Base-by-base conservation (phyloP, 2,329 filamentous ascomycete genomes). In the Diaporthe destruens region DNA sequence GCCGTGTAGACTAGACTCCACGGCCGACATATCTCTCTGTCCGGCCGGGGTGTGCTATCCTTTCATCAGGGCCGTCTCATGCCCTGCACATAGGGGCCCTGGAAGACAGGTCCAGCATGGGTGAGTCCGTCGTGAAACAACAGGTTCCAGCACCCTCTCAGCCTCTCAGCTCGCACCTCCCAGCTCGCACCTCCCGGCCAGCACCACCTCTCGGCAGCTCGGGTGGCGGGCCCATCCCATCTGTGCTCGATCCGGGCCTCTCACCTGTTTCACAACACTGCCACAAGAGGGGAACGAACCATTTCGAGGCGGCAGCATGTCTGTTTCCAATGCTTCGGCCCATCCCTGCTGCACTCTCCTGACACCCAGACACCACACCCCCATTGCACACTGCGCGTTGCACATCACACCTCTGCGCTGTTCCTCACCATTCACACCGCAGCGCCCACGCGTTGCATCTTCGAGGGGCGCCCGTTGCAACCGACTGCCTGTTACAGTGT, bases 61-160 rank as follows among this genome's bases (percentile, higher is more conserved):
- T 39, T 39, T 29, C 29, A 49, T 49, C n/a, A 25, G 51, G 66
- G 42, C 55, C 44, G 20, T 59, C 57, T 59, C 55, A 70, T 61
- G 68, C 68, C 47, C 68, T 42, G 49, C 23, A 51, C 59, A 39
- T 14, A 61, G 16, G 68, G 68, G 69, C 34, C 59, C 53, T 56
- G 49, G 61, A n/a, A 68, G 59, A 71, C 25, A 47, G 69, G 69
- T 59, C 57, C 59, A 74, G 65, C 63, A 74, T 74, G 73, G 73
- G 73, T 74, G 54, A 73, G 73, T 73, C 55, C 32, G 39, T 61
- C 66, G 68, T 74, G 73, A 74, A 74, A 74, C 73, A 63, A 66
- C 49, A 44, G 59, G 51, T 72, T 65, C 61, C 57, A 69, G 55
- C 57, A 47, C 44, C 51, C 39, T 32, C 51, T 69, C 54, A 49